These are phyloP conservation scores for Rhizopogon sp. DNA, from an alignment of 768 basidiomycete species.

Conservation along the genomic window DNA sequence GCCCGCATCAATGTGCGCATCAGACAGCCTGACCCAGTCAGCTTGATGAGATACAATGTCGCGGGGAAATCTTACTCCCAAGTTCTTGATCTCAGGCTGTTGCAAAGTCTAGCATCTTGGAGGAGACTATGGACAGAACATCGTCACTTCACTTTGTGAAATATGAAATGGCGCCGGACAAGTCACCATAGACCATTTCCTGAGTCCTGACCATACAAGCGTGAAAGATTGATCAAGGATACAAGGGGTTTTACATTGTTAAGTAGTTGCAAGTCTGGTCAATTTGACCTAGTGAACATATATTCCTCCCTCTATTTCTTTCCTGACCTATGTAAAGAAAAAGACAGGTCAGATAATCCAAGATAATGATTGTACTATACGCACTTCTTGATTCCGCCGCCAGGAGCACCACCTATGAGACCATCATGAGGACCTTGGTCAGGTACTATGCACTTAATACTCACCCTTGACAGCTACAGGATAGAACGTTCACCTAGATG, in stretches of 20 bases:
- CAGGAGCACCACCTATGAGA: constrained; percentile 57
- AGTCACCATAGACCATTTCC: too few species aligned
- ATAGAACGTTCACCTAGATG: constrained; percentile 2
- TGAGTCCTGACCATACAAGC: too few species aligned
- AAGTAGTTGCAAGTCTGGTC: not conserved
- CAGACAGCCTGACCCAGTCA: too few species aligned
- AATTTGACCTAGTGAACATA: not conserved
- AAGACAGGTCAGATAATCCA: constrained; percentile 5
- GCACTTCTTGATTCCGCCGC: constrained; percentile 84
- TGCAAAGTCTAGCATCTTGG: too few species aligned
- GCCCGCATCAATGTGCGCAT: too few species aligned
- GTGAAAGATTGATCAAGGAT: not conserved
- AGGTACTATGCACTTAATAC: not conserved
- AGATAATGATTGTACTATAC: constrained; percentile 21
- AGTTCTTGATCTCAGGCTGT: too few species aligned
- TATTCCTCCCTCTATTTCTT: constrained; percentile 50
- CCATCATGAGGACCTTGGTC: constrained; percentile 3
- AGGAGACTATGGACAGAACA: too few species aligned
- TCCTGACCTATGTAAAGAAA: constrained; percentile 44
- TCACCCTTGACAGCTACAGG: constrained; percentile 26
- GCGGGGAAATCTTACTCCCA: too few species aligned
- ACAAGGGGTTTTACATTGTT: not conserved
- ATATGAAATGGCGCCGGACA: too few species aligned
- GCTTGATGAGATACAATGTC: too few species aligned
- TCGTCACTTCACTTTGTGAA: too few species aligned